Evolutionary conservation across 1,284 basidiomycete genomes (phyloP), one percentile per base, ranked within the genome.

Genomic region (Leccinum ponderosum): DNA sequence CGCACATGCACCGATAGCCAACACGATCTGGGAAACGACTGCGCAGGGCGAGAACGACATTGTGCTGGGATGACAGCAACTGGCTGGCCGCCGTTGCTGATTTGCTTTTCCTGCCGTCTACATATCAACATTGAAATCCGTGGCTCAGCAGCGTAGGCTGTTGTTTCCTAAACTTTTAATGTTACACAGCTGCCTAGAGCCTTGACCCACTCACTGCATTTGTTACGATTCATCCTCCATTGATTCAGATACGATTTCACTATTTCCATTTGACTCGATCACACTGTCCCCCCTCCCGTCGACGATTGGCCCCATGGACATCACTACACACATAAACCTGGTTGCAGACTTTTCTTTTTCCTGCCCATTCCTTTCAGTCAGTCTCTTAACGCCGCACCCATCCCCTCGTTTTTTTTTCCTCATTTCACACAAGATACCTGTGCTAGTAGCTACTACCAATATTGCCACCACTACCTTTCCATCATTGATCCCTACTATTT

Each of bases 31-130:
- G 72, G 74, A 73, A 57, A 29, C 72, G 39, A 52, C 71, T 29
- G n/a, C 72, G 11, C 72, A 63, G 52, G 63, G 64, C n/a, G 69
- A 73, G 31, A 64, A 72, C 35, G 74, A 73, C 48, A 61, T 76
- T n/a, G 70, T 73, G 12, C 60, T 75, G 11, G 74, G 74, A 47
- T 73, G 62, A 74, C 51, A 11, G 6, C 33, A 17, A 25, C 14
- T 50, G 15, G 22, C 54, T 54, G 20, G 44, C 58, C 20, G 48
- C 51, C 54, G 53, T 56, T 57, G 53, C 65, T 62, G 55, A 65
- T 53, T 14, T 29, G 54, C 50, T 55, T 35, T 11, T 20, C 42
- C 17, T 42, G 39, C 39, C 44, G 3, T 48, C 47, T 22, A 48
- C 47, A 48, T 48, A 14, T 42, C 39, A n/a, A 9, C 62, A 14